phyloP scores from a whole-genome alignment of 108 stramenopile species.

The Pseudonitzschia delicatissima region DNA sequence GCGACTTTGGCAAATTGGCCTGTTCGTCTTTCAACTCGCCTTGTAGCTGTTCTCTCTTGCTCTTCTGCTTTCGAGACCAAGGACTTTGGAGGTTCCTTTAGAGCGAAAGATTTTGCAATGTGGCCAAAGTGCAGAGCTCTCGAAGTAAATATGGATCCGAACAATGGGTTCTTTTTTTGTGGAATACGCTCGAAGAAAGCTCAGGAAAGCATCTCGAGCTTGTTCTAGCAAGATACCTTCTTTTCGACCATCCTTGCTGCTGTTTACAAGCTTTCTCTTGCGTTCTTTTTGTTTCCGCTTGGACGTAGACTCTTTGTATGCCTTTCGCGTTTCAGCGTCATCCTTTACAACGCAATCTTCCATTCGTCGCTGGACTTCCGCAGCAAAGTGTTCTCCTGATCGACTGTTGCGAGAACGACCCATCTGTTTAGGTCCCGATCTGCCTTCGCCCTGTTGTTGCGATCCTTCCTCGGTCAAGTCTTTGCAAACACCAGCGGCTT shows the following conservation, averaged over 20 bases:
- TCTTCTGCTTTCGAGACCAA: constrained; percentile 44
- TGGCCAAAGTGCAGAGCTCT: constrained; percentile 84
- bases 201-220: constrained; percentile 71
- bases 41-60: constrained; percentile 13
- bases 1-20: constrained; percentile 24
- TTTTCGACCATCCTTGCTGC: constrained; percentile 45
- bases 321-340: constrained; percentile 22
- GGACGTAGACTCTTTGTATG: constrained; percentile 19
- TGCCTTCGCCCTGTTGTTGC: constrained; percentile 29
- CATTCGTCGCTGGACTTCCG: constrained; percentile 44
- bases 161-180: constrained; percentile 79
- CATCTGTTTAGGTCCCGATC: not conserved
- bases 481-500: constrained; percentile 56
- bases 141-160: constrained; percentile 80
- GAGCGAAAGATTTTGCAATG: constrained; percentile 79
- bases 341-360: constrained; percentile 49
- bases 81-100: constrained; percentile 81
- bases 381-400: constrained; percentile 62
- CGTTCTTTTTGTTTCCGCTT: constrained; percentile 22
- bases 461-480: constrained; percentile 54
- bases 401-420: constrained; percentile 9
- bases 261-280: constrained; percentile 8
- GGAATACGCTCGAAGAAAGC: constrained; percentile 78
- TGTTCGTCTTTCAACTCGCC: constrained; percentile 22
- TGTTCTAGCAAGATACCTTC: constrained; percentile 56